phyloP scores from a whole-genome alignment of 148 eudicot species.

The Vaccinium macrocarpon region DNA sequence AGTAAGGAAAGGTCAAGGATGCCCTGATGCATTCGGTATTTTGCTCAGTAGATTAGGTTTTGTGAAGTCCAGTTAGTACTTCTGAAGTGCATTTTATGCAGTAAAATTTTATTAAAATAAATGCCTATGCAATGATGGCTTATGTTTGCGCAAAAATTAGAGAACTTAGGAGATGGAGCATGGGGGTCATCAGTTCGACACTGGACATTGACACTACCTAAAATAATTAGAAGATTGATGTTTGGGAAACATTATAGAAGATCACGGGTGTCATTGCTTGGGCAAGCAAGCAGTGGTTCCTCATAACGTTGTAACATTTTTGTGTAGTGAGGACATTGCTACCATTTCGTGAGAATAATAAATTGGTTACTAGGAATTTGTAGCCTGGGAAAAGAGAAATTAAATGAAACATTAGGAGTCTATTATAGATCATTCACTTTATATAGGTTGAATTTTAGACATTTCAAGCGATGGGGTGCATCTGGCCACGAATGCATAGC shows the following conservation, averaged over 20 bases:
- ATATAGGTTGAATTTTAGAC: not conserved
- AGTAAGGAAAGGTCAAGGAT: not conserved
- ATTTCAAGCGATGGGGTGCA: not conserved
- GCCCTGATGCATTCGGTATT: not conserved
- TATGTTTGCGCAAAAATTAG: not conserved
- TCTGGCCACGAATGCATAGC: not conserved
- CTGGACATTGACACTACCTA: too few species aligned
- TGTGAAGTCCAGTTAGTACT: not conserved
- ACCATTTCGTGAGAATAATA: not conserved
- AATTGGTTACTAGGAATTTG: not conserved
- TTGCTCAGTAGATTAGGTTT: not conserved
- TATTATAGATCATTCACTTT: not conserved
- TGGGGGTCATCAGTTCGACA: not conserved
- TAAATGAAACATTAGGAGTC: not conserved
- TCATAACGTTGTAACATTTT: not conserved
- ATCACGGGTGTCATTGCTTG: not conserved
- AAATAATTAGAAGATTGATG: not conserved
- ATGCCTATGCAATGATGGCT: not conserved
- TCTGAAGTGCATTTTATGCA: not conserved
- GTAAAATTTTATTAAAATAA: not conserved
- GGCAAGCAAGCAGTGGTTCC: not conserved
- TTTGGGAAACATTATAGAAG: not conserved
- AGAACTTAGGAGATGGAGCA: conserved; percentile 8
- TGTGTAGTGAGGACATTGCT: not conserved
- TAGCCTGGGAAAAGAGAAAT: not conserved